phyloP scores from a whole-genome alignment of 1,284 basidiomycete genomes.

The Puccinia horiana region DNA sequence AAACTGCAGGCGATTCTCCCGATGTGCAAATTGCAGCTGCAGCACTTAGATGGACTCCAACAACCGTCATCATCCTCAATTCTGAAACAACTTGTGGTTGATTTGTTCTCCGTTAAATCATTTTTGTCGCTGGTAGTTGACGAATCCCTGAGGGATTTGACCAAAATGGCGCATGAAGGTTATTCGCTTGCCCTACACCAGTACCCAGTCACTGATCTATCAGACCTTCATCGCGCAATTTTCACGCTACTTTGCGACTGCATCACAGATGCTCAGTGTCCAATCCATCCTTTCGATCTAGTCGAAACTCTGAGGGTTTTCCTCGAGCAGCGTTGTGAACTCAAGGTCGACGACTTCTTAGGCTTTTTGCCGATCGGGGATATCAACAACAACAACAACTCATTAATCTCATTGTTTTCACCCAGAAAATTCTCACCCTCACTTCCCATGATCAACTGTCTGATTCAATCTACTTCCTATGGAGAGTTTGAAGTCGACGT shows the following conservation, averaged over 20 bases:
- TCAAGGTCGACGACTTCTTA: slow-evolving; percentile 15
- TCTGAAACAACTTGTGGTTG: slow-evolving; percentile 14
- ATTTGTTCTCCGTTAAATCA: slow-evolving; percentile 17
- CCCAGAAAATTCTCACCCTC: slow-evolving; percentile 48
- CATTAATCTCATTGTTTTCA: slow-evolving; percentile 15
- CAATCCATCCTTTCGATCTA: slow-evolving; percentile 42
- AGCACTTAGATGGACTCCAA: slow-evolving; percentile 1
- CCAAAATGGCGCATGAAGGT: slow-evolving; percentile 9
- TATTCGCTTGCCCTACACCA: background rate
- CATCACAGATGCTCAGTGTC: slow-evolving; percentile 27
- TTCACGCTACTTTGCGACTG: slow-evolving; percentile 33
- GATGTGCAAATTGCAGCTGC: slow-evolving; percentile 6
- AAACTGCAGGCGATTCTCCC: background rate
- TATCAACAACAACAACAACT: slow-evolving; percentile 3
- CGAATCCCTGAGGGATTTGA: slow-evolving; percentile 10
- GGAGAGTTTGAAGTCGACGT: slow-evolving; percentile 44
- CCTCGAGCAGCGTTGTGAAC: background rate
- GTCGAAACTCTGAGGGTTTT: slow-evolving; percentile 17
- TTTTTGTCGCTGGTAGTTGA: slow-evolving; percentile 15
- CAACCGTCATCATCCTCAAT: background rate
- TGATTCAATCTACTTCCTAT: slow-evolving; percentile 60
- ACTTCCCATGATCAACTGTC: slow-evolving; percentile 54
- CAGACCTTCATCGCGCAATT: slow-evolving; percentile 12
- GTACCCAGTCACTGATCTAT: background rate
- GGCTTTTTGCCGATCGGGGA: slow-evolving; percentile 23